Evolutionary conservation across 2,329 filamentous ascomycete species (phyloP).

Genomic region (Ceratocystis alfenasii): DNA sequence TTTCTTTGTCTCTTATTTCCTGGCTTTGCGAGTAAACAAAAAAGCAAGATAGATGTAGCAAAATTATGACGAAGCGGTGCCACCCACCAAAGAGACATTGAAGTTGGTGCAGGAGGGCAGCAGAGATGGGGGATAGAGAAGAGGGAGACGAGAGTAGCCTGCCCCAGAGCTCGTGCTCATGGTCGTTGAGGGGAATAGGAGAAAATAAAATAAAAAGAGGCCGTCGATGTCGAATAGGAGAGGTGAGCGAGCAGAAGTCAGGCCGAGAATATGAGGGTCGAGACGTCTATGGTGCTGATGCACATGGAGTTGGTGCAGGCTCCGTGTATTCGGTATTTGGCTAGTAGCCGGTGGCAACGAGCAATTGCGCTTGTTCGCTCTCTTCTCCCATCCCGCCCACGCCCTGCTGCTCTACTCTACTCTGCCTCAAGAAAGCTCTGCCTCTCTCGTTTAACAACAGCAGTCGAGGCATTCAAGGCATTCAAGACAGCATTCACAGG

Average conservation of each 20-base stretch:
- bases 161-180: neutral
- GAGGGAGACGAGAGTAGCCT: neutral
- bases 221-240: neutral
- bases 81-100: too few species aligned
- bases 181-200: neutral
- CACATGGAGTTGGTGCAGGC: too few species aligned
- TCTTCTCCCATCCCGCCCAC: neutral
- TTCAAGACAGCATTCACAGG: conserved; percentile 35
- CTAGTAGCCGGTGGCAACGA: too few species aligned
- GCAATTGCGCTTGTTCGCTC: too few species aligned
- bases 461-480: conserved; percentile 34
- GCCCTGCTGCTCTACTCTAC: neutral
- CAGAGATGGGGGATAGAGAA: neutral
- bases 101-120: too few species aligned
- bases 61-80: too few species aligned
- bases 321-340: too few species aligned
- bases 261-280: too few species aligned
- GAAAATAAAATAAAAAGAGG: neutral
- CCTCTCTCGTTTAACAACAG: conserved; percentile 28
- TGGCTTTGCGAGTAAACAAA: neutral
- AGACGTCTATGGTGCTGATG: too few species aligned
- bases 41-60: neutral
- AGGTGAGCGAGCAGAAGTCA: too few species aligned
- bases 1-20: neutral
- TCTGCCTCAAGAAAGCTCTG: neutral